Base-by-base conservation (phyloP, 2,329 filamentous ascomycete genomes). In the Botrytis deweyae region DNA sequence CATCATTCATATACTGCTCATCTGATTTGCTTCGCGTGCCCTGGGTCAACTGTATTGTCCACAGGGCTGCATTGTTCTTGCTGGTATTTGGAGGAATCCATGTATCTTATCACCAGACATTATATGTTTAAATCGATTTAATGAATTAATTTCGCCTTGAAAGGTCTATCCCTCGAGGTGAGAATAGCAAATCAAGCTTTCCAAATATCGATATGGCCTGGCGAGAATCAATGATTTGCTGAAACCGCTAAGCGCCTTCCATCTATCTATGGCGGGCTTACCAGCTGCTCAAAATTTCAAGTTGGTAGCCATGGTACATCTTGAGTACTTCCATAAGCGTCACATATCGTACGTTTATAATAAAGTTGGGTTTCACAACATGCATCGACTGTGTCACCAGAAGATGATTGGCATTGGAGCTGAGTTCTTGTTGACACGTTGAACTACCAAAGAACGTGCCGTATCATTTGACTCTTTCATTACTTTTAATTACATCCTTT, bases 311-410 rank as follows among this genome's bases (percentile, higher is more conserved):
- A 72, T 72, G 49, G 70, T 66, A 72, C 46, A 36, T 65, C 46
- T 58, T 42, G 38, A 72, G 61, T 72, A 42, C 61, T 44, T 72
- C 70, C 70, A 52, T 38, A 58, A 72, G 33, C 22, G 63, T 61
- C 70, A 68, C 63, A 61, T 61, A 68, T 72, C 70, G 70, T 72
- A 72, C 49, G 63, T 72, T 72, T 72, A 68, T 72, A 38, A 68
- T 68, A 33, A 40, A 61, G 38, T 25, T 22, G 38, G 33, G 70
- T 68, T 36, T 10, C 38, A 72, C 63, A 68, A 61, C n/a, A 42
- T 42, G 52, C 46, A 59, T 40, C 16, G 46, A 58, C 10, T 1
- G 62, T 68, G 63, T 22, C 55, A 68, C 63, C 59, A 36, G 29
- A 29, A 29, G 20, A 68, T 59, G 40, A 61, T 72, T 61, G 63